Conservation (phyloP, 2,329 filamentous ascomycete species). For the Didymella pomorum region DNA sequence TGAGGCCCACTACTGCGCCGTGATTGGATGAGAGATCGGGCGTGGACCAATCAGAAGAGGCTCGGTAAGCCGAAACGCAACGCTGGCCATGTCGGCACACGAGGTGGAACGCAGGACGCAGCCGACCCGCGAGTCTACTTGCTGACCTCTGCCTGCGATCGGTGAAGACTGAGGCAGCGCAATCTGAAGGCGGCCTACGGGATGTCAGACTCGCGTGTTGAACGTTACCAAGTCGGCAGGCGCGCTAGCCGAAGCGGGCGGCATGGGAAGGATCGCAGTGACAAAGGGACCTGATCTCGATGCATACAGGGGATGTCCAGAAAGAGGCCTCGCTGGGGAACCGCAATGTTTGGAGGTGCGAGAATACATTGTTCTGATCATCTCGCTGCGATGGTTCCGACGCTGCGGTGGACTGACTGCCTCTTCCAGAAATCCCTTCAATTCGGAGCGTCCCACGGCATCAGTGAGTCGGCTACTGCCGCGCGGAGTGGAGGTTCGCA, state of each 20-base stretch:
- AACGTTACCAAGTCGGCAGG: slow-evolving; percentile 5
- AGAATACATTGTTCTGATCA: background rate
- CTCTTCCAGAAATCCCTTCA: background rate
- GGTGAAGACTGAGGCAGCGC: slow-evolving; percentile 12
- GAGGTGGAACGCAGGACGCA: slow-evolving; percentile 5
- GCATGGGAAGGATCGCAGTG: background rate
- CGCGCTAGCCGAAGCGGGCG: slow-evolving; percentile 8
- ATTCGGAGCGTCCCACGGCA: slow-evolving; percentile 11
- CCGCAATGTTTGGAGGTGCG: background rate
- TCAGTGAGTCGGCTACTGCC: slow-evolving; percentile 12
- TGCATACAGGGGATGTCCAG: slow-evolving; percentile 4
- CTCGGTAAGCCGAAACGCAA: slow-evolving; percentile 14
- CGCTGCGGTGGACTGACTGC: background rate
- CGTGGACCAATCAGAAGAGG: slow-evolving; percentile 3
- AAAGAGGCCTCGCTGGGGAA: background rate
- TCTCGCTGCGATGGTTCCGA: slow-evolving; percentile 9
- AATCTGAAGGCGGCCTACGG: slow-evolving; percentile 10
- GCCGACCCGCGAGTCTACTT: slow-evolving; percentile 1
- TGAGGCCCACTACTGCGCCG: background rate
- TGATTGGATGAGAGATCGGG: slow-evolving; percentile 1
- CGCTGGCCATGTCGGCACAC: slow-evolving; percentile 15
- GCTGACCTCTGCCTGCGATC: slow-evolving; percentile 13
- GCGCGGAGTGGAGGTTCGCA: slow-evolving; percentile 7
- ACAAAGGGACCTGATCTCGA: slow-evolving; percentile 7
- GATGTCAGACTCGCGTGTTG: slow-evolving; percentile 6